Conservation (phyloP, 2,329 filamentous ascomycete genomes). For the Fusarium torulosum region DNA sequence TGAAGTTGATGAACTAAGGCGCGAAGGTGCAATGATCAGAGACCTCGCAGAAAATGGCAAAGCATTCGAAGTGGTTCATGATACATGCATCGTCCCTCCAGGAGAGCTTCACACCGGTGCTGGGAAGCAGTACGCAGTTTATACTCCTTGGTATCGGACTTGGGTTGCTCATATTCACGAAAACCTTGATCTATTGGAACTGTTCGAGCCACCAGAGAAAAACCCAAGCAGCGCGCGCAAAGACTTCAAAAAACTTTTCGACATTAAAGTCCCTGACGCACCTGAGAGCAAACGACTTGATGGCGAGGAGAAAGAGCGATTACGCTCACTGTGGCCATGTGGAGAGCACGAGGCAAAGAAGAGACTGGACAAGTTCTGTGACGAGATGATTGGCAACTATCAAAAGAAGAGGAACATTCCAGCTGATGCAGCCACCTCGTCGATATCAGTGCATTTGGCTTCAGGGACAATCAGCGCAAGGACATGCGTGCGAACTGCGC, state of each 20-base stretch:
- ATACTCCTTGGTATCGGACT: conserved; percentile 82
- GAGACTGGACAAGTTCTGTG: conserved; percentile 75
- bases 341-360: conserved; percentile 78
- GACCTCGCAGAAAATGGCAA: conserved; percentile 73
- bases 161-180: conserved; percentile 81
- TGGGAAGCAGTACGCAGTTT: conserved; percentile 86
- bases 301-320: conserved; percentile 68
- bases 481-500: conserved; percentile 73
- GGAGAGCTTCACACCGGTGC: conserved; percentile 74
- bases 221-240: conserved; percentile 54
- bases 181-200: conserved; percentile 74
- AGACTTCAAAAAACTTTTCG: conserved; percentile 69
- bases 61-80: conserved; percentile 78
- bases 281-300: conserved; percentile 73
- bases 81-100: conserved; percentile 85
- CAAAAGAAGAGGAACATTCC: conserved; percentile 75
- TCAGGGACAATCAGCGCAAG: conserved; percentile 75
- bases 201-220: conserved; percentile 63
- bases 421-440: conserved; percentile 71
- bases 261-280: conserved; percentile 68
- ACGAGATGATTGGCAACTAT: conserved; percentile 73
- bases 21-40: conserved; percentile 76
- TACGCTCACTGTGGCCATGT: conserved; percentile 75
- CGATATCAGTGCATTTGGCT: conserved; percentile 79
- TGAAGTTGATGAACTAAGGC: conserved; percentile 87